phyloP scores from a whole-genome alignment of 2,329 filamentous ascomycete genomes.

The Pseudocercospora pini-densiflorae region DNA sequence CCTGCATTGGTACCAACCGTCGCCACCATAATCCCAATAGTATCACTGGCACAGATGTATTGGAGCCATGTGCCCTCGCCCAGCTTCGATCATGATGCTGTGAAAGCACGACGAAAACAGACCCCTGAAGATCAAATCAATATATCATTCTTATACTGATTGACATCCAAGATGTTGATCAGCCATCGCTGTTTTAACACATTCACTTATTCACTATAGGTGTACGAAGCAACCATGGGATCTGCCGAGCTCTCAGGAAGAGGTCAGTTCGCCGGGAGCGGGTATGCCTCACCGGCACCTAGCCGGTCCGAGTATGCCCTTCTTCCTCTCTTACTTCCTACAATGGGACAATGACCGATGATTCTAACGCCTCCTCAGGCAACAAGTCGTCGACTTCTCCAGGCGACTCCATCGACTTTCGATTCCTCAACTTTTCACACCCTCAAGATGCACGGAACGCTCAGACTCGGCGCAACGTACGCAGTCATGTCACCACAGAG shows the following conservation, averaged over 20 bases:
- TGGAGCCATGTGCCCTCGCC: slow-evolving; percentile 34
- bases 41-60: slow-evolving; percentile 34
- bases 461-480: slow-evolving; percentile 39
- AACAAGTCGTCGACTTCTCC: slow-evolving; percentile 29
- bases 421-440: slow-evolving; percentile 43
- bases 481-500: slow-evolving; percentile 39
- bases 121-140: slow-evolving; percentile 31
- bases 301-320: slow-evolving; percentile 35
- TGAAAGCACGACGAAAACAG: slow-evolving; percentile 30
- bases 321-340: slow-evolving; percentile 22
- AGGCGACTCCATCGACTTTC: slow-evolving; percentile 37
- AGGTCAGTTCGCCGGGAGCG: slow-evolving; percentile 29
- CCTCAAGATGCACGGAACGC: slow-evolving; percentile 41
- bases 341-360: slow-evolving; percentile 20
- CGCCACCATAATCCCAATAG: slow-evolving; percentile 38
- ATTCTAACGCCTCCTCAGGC: slow-evolving; percentile 27
- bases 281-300: slow-evolving; percentile 31
- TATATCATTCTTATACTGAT: slow-evolving; percentile 28
- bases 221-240: slow-evolving; percentile 26
- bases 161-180: slow-evolving; percentile 19
- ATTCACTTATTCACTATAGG: slow-evolving; percentile 10
- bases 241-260: slow-evolving; percentile 38
- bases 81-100: slow-evolving; percentile 31
- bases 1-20: slow-evolving; percentile 36
- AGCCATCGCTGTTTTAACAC: slow-evolving; percentile 15